phyloP scores from a whole-genome alignment of 495 filamentous ascomycete species.

The Xylaria venustula region DNA sequence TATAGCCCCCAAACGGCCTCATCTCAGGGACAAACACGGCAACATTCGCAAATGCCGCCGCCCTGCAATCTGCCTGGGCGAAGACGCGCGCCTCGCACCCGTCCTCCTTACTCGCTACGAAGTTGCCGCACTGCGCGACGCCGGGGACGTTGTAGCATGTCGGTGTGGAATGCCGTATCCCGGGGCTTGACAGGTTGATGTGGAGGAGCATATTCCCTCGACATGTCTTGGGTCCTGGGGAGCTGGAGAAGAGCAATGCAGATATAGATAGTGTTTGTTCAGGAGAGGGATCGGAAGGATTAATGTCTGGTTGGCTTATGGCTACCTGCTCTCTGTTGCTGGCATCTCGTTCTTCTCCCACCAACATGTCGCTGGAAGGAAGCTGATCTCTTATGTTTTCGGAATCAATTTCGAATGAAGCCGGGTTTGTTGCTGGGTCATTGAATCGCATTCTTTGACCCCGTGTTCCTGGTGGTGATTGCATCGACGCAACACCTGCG shows the following conservation, averaged over 20 bases:
- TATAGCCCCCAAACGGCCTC: conserved; percentile 32
- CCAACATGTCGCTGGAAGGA: conserved; percentile 14
- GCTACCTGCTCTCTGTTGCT: conserved; percentile 31
- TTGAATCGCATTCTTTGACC: conserved; percentile 18
- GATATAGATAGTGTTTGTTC: conserved; percentile 28
- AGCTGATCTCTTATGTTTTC: conserved; percentile 1
- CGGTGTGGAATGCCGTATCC: conserved; percentile 17
- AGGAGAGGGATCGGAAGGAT: conserved; percentile 17
- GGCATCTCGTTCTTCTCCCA: conserved; percentile 12
- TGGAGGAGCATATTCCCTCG: conserved; percentile 30
- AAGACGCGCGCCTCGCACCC: conserved; percentile 43
- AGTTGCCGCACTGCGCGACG: conserved; percentile 34
- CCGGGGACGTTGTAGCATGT: conserved; percentile 35
- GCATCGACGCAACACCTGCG: neutral
- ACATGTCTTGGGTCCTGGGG: conserved; percentile 37
- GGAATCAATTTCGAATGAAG: conserved; percentile 13
- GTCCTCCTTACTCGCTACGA: conserved; percentile 35
- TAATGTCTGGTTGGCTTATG: conserved; percentile 28
- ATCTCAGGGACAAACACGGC: conserved; percentile 40
- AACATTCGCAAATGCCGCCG: conserved; percentile 38
- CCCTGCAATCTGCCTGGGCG: conserved; percentile 32
- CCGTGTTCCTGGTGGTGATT: neutral
- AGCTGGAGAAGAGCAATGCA: conserved; percentile 34
- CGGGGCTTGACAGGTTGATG: conserved; percentile 27
- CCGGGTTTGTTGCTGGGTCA: conserved; percentile 7